Evolutionary conservation across 1,139 yeast genomes (phyloP), one percentile per base, ranked within the genome.

Genomic region (Suhomyces chickasaworum): DNA sequence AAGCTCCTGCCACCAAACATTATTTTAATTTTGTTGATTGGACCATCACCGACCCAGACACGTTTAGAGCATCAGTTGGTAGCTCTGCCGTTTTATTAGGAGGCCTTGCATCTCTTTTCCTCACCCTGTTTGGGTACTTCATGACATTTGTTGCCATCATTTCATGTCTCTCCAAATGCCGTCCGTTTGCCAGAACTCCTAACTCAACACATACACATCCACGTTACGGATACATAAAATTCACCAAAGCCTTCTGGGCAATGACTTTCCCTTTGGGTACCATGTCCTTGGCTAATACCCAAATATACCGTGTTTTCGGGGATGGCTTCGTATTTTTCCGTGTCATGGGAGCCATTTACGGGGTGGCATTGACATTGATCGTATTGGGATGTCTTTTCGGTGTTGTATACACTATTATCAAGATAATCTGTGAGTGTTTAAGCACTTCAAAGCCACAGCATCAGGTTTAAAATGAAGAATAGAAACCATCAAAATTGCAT

Each of bases 261-360:
- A 80, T 87, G 74, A 86, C 96, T 51, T 90, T 90, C 83, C 97
- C 97, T 2, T 60, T 89, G 55, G 97, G 96, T 2, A 89, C 97
- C 0, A 84, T 87, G 84, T 72, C 85, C 0, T 64, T 86, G 17
- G 80, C 89, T 2, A 77, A 81, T 53, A 63, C 71, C 17, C 78
- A 80, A 54, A 60, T 89, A 22, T 80, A 73, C 33, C 42, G 50
- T 18, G 63, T 76, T 6, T 73, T 69, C 42, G 60, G 59, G 8
- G 73, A 77, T 6, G 70, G 69, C 1, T 68, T 82, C 53, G 60
- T 60, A 34, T 80, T 83, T 3, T 86, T 86, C 66, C 73, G 78
- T 52, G 83, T 83, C 4, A 56, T 88, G 43, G 80, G 86, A 2
- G 73, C 84, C 5, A 75, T 86, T 3, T 86, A 86, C 58, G 84